These are phyloP conservation scores for Candida labiduridarum DNA, from an alignment of 1,139 yeast genomes.

Conservation along the genomic window DNA sequence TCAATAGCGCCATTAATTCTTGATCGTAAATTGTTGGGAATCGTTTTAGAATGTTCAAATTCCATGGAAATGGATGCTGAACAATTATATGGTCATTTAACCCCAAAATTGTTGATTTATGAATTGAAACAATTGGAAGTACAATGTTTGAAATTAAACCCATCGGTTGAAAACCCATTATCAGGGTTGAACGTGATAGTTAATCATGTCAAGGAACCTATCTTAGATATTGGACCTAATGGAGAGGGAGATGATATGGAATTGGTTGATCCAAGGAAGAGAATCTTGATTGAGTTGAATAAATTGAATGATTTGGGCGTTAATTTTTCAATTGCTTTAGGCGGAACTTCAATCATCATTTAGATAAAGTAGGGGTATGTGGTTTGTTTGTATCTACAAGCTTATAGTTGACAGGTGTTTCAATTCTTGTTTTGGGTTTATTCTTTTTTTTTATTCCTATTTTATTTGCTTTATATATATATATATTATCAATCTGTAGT, in stretches of 20 bases:
- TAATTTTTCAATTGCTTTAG: slow-evolving; percentile 52
- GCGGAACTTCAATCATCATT: slow-evolving; percentile 43
- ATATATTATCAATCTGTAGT: background rate
- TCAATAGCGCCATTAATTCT: slow-evolving; percentile 50
- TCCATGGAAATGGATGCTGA: slow-evolving; percentile 45
- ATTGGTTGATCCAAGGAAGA: slow-evolving; percentile 54
- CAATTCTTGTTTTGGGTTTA: slow-evolving; percentile 10
- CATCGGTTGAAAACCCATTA: slow-evolving; percentile 31
- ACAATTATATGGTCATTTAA: slow-evolving; percentile 74
- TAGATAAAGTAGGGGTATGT: slow-evolving; percentile 1
- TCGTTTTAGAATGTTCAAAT: slow-evolving; percentile 80
- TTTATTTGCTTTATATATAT: slow-evolving; percentile 6
- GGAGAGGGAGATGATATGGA: slow-evolving; percentile 8
- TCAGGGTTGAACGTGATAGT: slow-evolving; percentile 57
- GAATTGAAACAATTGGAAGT: slow-evolving; percentile 52
- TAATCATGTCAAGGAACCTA: slow-evolving; percentile 71
- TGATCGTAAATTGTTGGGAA: slow-evolving; percentile 42
- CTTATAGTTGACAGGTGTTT: background rate
- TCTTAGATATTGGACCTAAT: slow-evolving; percentile 11
- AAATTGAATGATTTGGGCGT: slow-evolving; percentile 44
- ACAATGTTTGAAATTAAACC: slow-evolving; percentile 18
- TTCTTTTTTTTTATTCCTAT: background rate
- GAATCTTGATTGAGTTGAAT: slow-evolving; percentile 51
- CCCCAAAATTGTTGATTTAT: slow-evolving; percentile 60
- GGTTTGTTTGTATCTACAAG: background rate